A percentile compares a stretch with the other conserved stretches of the same genome.
These are phyloP conservation scores for Skeletonema grethae DNA, from an alignment of 108 stramenopile genomes.

Conservation along the genomic window DNA sequence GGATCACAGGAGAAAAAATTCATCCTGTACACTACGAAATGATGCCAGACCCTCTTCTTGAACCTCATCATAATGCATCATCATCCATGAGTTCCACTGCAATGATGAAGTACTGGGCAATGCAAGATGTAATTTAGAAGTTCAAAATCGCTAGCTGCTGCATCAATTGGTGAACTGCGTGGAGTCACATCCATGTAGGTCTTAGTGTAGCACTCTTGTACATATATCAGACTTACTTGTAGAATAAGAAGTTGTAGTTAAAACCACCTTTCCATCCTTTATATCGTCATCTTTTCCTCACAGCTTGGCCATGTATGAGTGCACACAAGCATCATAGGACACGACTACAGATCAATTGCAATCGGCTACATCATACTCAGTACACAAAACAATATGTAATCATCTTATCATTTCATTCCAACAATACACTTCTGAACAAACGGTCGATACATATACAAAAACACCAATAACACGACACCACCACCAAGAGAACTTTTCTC, in stretches of 20 bases:
- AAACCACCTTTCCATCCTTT: no score
- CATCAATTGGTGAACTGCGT: no score
- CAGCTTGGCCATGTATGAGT: no score
- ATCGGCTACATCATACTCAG: no score
- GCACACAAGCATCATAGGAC: no score
- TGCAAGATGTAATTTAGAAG: background rate
- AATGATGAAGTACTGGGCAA: background rate
- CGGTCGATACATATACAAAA: background rate
- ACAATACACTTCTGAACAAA: background rate
- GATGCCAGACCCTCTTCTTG: background rate
- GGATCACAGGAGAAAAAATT: slow-evolving; percentile 40
- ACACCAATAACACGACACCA: background rate
- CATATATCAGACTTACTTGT: background rate
- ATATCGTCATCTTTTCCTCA: no score
- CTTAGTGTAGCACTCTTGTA: background rate
- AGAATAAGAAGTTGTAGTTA: background rate
- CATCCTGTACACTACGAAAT: slow-evolving; percentile 52
- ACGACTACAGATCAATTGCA: no score
- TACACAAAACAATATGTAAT: no score
- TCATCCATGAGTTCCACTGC: background rate
- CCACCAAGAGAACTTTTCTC: no score
- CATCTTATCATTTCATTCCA: background rate
- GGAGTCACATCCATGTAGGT: no score
- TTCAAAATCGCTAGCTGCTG: background rate
- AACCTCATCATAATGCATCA: background rate